Percentiles rank a stretch among this genome's conserved stretches.
phyloP scores from a whole-genome alignment of 1,284 basidiomycete genomes.

The Golubevia pallescens region DNA sequence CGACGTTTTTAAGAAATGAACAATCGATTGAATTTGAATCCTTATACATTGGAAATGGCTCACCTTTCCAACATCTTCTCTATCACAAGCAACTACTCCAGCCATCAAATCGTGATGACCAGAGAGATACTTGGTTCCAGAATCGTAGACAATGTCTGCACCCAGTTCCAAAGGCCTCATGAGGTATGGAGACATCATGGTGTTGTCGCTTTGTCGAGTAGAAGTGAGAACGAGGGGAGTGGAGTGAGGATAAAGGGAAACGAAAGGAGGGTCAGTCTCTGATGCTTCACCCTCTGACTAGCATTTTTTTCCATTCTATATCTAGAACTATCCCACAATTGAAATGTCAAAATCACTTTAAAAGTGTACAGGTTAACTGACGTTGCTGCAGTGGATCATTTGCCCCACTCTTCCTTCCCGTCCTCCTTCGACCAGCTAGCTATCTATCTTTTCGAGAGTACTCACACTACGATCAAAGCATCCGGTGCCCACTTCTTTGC shows the following conservation, averaged over 20 bases:
- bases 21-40: conserved; percentile 1
- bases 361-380: no score
- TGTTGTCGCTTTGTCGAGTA: conserved; percentile 74
- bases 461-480: conserved; percentile 43
- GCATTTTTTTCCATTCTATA: no score
- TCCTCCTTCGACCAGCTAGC: no score
- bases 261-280: neutral
- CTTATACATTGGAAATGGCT: conserved; percentile 5
- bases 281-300: no score
- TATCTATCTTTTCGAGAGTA: no score
- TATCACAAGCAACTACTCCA: conserved; percentile 35
- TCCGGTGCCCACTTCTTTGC: conserved; percentile 55
- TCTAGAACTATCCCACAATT: no score
- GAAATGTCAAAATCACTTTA: no score
- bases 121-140: conserved; percentile 94
- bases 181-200: conserved; percentile 99
- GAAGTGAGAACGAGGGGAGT: neutral
- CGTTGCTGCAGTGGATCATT: no score
- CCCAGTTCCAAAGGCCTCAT: conserved; percentile 95
- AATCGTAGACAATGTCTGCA: conserved; percentile 96
- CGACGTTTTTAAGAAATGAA: neutral
- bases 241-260: neutral
- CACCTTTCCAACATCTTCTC: conserved; percentile 56
- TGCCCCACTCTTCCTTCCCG: no score
- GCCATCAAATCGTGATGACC: conserved; percentile 99